These are phyloP conservation scores for Physcia stellaris DNA, from an alignment of 495 filamentous ascomycete genomes.

Conservation along the genomic window DNA sequence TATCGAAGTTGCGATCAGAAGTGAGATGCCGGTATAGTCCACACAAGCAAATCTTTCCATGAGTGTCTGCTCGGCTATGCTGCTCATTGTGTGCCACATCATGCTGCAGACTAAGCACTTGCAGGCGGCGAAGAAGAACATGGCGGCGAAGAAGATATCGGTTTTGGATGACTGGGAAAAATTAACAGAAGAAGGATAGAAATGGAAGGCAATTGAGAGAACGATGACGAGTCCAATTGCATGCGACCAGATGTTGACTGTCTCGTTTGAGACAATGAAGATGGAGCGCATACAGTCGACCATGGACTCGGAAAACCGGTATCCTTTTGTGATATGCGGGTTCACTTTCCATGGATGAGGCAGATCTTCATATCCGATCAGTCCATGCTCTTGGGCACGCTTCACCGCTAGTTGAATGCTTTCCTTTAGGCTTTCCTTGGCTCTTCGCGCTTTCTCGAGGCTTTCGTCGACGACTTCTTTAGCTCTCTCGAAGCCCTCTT, in stretches of 20 bases:
- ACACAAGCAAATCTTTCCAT: slow-evolving; percentile 97
- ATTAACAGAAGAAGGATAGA: slow-evolving; percentile 77
- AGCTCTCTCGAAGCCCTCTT: slow-evolving; percentile 54
- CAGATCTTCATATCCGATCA: slow-evolving; percentile 80
- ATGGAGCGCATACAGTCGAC: slow-evolving; percentile 72
- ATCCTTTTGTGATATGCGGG: slow-evolving; percentile 79
- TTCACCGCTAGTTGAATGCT: slow-evolving; percentile 68
- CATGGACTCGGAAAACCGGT: slow-evolving; percentile 85
- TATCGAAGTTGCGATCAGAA: slow-evolving; percentile 92
- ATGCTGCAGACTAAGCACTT: slow-evolving; percentile 92
- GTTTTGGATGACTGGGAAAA: slow-evolving; percentile 75
- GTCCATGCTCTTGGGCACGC: slow-evolving; percentile 63
- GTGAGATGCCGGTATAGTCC: slow-evolving; percentile 94
- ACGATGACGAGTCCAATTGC: slow-evolving; percentile 76
- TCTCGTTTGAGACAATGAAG: slow-evolving; percentile 78
- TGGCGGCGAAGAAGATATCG: slow-evolving; percentile 76
- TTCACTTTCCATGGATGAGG: slow-evolving; percentile 91
- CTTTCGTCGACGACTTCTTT: slow-evolving; percentile 75
- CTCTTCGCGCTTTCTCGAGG: slow-evolving; percentile 62
- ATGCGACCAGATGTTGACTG: slow-evolving; percentile 97
- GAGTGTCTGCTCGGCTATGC: slow-evolving; percentile 73
- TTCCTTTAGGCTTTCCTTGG: slow-evolving; percentile 62
- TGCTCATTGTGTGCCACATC: slow-evolving; percentile 98
- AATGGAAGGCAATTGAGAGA: slow-evolving; percentile 84
- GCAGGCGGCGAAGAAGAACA: slow-evolving; percentile 95